A percentile compares a stretch with the other conserved stretches of the same genome.
These are phyloP conservation scores for Schizophyllum commune DNA, from an alignment of 1,284 basidiomycete species.

Conservation along the genomic window DNA sequence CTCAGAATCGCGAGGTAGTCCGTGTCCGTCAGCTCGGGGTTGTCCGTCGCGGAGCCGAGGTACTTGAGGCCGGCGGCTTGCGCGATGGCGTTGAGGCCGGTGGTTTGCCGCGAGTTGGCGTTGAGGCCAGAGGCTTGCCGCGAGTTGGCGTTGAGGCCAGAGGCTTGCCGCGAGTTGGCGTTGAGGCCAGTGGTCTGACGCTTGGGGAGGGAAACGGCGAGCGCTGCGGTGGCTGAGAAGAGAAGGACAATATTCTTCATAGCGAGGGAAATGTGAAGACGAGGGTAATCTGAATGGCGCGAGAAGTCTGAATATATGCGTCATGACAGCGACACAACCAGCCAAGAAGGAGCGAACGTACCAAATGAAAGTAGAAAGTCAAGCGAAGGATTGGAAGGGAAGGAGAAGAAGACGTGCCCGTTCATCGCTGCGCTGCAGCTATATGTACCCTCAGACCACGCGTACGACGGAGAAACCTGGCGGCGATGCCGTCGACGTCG, in stretches of 20 bases:
- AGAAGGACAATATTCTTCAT: background rate
- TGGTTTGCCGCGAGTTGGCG: background rate
- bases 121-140: background rate
- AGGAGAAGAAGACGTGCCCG: background rate
- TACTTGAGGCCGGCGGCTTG: background rate
- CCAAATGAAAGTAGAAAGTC: no score
- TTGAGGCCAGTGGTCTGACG: background rate
- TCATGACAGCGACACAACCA: no score
- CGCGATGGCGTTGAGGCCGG: background rate
- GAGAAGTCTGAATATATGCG: no score
- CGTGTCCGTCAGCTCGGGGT: constrained; percentile 39
- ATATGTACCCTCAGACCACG: background rate
- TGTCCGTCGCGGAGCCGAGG: constrained; percentile 40
- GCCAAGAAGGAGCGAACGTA: no score
- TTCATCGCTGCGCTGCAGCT: background rate
- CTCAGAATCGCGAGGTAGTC: constrained; percentile 35
- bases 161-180: background rate
- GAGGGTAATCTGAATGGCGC: no score
- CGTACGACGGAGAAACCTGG: background rate
- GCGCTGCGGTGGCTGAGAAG: background rate
- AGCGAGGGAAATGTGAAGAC: no score
- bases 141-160: background rate
- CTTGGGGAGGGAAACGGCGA: background rate
- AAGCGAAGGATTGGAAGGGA: background rate
- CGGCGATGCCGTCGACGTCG: no score